Conservation (phyloP, 352 stramenopile species). For the Hyaloperonospora arabidopsidis region DNA sequence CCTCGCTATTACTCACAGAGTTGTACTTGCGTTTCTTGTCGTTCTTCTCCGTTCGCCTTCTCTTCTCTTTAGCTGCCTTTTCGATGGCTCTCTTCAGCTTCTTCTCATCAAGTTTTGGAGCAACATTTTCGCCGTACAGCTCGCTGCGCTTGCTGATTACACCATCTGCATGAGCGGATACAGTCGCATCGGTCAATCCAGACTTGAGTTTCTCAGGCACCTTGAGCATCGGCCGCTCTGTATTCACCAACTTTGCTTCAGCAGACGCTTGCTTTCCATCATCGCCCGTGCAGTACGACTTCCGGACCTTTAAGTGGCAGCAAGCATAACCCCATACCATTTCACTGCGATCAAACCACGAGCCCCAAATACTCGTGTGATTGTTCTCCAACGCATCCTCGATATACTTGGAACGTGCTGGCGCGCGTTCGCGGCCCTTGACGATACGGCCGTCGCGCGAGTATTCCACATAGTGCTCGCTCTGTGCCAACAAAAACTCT, state of each 20-base stretch:
- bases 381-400: constrained; percentile 96
- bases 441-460: constrained; percentile 86
- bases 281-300: constrained; percentile 93
- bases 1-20: constrained; percentile 83
- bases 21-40: constrained; percentile 93
- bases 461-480: constrained; percentile 90
- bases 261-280: constrained; percentile 88
- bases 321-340: constrained; percentile 96
- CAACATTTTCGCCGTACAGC: constrained; percentile 88
- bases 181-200: constrained; percentile 11
- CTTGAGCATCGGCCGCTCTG: constrained; percentile 49
- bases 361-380: constrained; percentile 96
- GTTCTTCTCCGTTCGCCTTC: constrained; percentile 37
- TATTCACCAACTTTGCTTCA: constrained; percentile 50
- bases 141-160: constrained; percentile 60
- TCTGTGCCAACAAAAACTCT: constrained; percentile 80
- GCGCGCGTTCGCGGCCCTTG: constrained; percentile 70
- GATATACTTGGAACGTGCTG: constrained; percentile 94
- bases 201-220: constrained; percentile 17
- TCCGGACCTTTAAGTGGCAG: constrained; percentile 92
- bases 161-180: constrained; percentile 11
- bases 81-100: constrained; percentile 84
- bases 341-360: constrained; percentile 92
- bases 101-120: constrained; percentile 61
- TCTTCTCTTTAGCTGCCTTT: constrained; percentile 62